A percentile compares a stretch with the other conserved stretches of the same genome.
phyloP scores from a whole-genome alignment of 495 filamentous ascomycete genomes.

The Articulospora tetracladia region DNA sequence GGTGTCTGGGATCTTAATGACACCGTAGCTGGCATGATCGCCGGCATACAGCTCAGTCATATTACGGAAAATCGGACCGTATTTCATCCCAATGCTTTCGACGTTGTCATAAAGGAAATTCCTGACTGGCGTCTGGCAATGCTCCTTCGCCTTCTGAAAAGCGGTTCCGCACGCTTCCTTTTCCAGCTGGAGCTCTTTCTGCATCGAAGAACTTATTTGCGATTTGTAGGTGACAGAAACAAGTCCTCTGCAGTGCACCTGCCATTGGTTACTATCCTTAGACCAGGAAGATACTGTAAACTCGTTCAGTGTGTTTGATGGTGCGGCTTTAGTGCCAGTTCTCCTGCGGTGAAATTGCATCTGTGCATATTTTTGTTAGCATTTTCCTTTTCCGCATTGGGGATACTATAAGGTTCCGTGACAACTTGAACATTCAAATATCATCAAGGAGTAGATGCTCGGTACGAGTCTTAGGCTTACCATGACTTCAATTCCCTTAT shows the following conservation, averaged over 20 bases:
- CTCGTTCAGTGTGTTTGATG: no score
- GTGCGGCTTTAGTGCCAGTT: no score
- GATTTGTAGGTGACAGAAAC: no score
- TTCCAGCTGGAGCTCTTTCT: neutral
- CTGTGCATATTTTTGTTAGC: no score
- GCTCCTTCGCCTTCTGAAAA: neutral
- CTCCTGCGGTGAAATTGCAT: no score
- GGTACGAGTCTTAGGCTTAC: neutral
- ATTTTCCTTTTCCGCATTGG: no score
- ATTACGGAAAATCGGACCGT: slow-evolving; percentile 34
- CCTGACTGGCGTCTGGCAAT: slow-evolving; percentile 4
- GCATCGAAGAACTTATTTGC: no score
- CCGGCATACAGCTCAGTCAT: neutral
- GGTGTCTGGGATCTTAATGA: slow-evolving; percentile 35
- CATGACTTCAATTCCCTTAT: slow-evolving; percentile 25
- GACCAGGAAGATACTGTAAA: no score
- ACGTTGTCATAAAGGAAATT: neutral
- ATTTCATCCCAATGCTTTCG: slow-evolving; percentile 25
- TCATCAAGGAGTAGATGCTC: neutral
- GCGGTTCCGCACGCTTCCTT: neutral
- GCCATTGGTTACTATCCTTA: no score
- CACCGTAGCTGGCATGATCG: neutral
- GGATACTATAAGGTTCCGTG: no score
- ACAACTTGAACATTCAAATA: neutral
- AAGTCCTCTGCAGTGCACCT: no score